phyloP scores from a whole-genome alignment of 2,329 filamentous ascomycete species.

The Bipolaris cookei region DNA sequence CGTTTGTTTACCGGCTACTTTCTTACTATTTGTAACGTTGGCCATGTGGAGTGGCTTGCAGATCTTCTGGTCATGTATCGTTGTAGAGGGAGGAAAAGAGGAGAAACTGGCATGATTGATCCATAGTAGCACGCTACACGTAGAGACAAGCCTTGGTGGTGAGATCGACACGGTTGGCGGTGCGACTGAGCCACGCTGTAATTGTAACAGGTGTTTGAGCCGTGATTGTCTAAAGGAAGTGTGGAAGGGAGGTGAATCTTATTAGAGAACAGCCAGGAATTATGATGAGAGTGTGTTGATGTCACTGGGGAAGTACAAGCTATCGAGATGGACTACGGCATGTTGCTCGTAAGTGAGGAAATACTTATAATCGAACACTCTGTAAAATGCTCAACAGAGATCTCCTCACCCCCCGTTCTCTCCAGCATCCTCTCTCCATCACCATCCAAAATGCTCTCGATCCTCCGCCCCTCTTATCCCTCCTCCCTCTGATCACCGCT shows the following conservation, averaged over 20 bases:
- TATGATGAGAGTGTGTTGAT: background rate
- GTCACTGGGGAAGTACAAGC: background rate
- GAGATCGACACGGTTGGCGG: background rate
- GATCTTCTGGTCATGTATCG: no score
- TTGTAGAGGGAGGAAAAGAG: background rate
- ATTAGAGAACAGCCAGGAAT: background rate
- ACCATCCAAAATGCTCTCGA: slow-evolving; percentile 1
- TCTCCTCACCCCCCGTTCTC: no score
- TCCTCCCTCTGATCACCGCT: slow-evolving; percentile 15
- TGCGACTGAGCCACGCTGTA: background rate
- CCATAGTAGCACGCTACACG: background rate
- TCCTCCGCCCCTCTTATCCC: background rate
- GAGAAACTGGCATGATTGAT: slow-evolving; percentile 12
- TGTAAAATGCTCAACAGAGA: background rate
- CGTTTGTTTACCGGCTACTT: background rate
- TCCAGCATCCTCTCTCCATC: background rate
- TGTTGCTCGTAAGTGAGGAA: background rate
- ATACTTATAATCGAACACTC: background rate
- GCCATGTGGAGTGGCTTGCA: background rate
- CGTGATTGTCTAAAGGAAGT: background rate
- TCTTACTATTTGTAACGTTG: background rate
- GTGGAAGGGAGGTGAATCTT: background rate
- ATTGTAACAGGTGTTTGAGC: background rate
- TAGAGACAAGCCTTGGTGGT: background rate
- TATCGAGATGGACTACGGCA: background rate